Evolutionary conservation across 78 protist genomes (phyloP), one percentile per base, ranked within the genome.

Genomic region (Planoprotostelium fungivorum): DNA sequence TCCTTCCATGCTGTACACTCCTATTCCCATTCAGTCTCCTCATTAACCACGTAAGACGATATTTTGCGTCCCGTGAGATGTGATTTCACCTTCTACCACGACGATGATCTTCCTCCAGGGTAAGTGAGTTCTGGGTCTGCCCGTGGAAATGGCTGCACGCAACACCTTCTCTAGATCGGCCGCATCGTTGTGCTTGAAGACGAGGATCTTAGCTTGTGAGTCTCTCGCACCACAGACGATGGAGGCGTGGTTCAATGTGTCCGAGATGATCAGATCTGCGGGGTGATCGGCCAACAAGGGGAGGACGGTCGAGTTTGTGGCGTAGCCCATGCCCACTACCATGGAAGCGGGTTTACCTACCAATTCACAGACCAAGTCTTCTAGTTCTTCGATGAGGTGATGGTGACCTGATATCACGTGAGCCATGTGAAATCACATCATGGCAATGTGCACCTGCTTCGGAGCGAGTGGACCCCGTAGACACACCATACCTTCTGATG

Each of bases 1-100:
- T n/a, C 99, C 99, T 63, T 98, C 99, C 99, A 99, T 99, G 16
- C 96, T 91, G 87, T 98, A 98, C 90, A 99, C 95, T 35, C 73
- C 73, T 51, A 16, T 51, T 16, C 5, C 5, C 16, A 5, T 51
- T 51, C 73, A 51, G 73, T 16, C 5, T 51, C 16, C 73, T 25
- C 16, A 16, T 5, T 25, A 51, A 51, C 5, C 16, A 25, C 73
- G 73, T 51, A 51, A 51, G 73, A n/a, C n/a, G n/a, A n/a, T n/a
- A n/a, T n/a, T n/a, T n/a, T n/a, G n/a, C n/a, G n/a, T n/a, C n/a
- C n/a, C n/a, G n/a, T n/a, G n/a, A n/a, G n/a, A n/a, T n/a, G n/a
- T n/a, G n/a, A n/a, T n/a, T n/a, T 51, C 73, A 51, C 99, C 99
- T 84, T 99, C 99, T 28, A 98, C 98, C 0, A 99, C 85, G 39